Base-by-base conservation (phyloP, 768 basidiomycete species). In the Panaeolus papilionaceus region DNA sequence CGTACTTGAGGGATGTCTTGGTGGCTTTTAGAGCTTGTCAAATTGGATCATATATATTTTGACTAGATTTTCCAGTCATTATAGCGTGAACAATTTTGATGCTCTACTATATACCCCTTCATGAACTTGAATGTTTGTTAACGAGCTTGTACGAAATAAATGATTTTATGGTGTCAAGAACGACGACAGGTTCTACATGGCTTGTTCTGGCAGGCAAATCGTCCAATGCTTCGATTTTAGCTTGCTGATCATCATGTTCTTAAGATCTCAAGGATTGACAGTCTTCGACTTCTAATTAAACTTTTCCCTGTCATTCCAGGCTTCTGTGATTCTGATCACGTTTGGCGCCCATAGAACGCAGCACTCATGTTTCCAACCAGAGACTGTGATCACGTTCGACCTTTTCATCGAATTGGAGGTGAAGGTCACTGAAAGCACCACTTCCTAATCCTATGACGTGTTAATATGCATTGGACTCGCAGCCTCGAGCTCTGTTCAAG, bases 1-100 rank as follows among this genome's bases (percentile, higher is more conserved):
- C 14, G 68, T 49, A 11, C 62, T 73, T 39, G 75, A 75, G 7
- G 75, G 71, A 10, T 75, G 75, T 23, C 68, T 75, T n/a, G 75
- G 72, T 44, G 75, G 75, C 2, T 75, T 75, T 65, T 74, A 68
- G 63, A 45, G 28, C 23, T 33, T 58, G 54, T 58, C 14, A 14
- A 33, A 58, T 28, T 37, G 54, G 54, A 58, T 58, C 54, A 33
- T 58, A 37, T 33, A 33, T 33, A 33, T 33, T 47, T 58, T 58
- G 12, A 58, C 28, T 37, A 58, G 3, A 49, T 26, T 7, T 20
- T 20, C 47, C 6, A 28, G 54, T 58, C 28, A 58, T 28, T 51
- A 28, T 58, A 16, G 26, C 33, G 12, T 58, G 26, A 58, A 16
- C 28, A 4, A 18, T 16, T 28, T 37, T 12, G 28, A 33, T 28